A percentile compares a stretch with the other conserved stretches of the same genome.
Conservation (phyloP, 768 basidiomycete genomes). For the Termitomyces sp. region DNA sequence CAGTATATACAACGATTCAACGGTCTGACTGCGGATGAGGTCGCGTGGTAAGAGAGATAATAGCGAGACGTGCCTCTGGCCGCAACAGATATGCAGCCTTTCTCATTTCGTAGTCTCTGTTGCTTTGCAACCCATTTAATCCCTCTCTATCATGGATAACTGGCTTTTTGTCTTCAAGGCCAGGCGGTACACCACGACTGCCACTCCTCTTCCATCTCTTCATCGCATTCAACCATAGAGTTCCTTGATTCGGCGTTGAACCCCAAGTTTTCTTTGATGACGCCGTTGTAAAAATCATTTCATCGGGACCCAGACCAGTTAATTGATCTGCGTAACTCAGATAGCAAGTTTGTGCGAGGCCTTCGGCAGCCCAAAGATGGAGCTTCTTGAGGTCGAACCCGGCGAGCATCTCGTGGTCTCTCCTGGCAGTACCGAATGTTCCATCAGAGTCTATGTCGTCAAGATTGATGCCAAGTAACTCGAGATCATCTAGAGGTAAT, state of each 20-base stretch:
- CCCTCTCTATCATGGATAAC: constrained; percentile 29
- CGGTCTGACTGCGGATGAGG: constrained; percentile 42
- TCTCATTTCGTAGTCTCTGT: constrained; percentile 52
- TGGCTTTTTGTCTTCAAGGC: constrained; percentile 41
- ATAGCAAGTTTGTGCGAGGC: constrained; percentile 70
- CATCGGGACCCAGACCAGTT: constrained; percentile 67
- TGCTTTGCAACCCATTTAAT: constrained; percentile 18
- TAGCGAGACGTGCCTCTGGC: constrained; percentile 56
- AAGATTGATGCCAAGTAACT: constrained; percentile 43
- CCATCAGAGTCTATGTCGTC: constrained; percentile 35
- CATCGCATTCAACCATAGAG: constrained; percentile 48
- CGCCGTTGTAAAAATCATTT: constrained; percentile 36
- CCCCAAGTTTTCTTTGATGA: constrained; percentile 17
- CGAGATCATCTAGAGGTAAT: constrained; percentile 53
- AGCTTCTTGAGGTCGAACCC: constrained; percentile 55
- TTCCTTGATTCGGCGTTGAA: constrained; percentile 12
- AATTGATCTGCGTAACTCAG: constrained; percentile 68
- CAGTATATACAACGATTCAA: constrained; percentile 70
- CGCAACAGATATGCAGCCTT: constrained; percentile 54
- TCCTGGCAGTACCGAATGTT: constrained; percentile 30
- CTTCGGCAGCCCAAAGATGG: constrained; percentile 75
- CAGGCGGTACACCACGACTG: constrained; percentile 46
- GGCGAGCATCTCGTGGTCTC: constrained; percentile 32
- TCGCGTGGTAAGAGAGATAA: background rate
- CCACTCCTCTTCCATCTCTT: constrained; percentile 46